These are phyloP conservation scores for Kwoniella sp. DNA, from an alignment of 768 basidiomycete genomes.

Conservation along the genomic window DNA sequence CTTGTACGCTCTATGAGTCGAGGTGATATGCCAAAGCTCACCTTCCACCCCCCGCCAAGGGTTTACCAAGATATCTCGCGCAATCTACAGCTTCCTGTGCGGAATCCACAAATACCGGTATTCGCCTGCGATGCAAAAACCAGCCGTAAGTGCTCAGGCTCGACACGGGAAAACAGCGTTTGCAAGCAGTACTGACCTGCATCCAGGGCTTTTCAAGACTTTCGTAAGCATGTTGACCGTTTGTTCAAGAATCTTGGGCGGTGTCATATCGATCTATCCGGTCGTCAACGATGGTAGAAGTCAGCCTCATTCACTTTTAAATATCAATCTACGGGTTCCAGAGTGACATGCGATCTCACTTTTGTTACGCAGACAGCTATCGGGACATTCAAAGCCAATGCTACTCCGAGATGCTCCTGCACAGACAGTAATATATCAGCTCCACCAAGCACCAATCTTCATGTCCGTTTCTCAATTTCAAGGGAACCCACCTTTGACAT, in stretches of 20 bases:
- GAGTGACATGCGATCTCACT: conserved; percentile 58
- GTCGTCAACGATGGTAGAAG: not conserved
- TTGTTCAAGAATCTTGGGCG: conserved; percentile 83
- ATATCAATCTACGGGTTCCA: not conserved
- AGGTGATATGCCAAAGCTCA: conserved; percentile 11
- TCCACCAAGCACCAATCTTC: not conserved
- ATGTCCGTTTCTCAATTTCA: conserved; percentile 59
- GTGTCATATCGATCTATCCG: conserved; percentile 91
- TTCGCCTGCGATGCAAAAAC: conserved; percentile 42
- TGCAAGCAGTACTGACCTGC: conserved; percentile 64
- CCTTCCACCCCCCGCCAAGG: conserved; percentile 25
- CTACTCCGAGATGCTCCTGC: conserved; percentile 91
- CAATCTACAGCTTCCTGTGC: conserved; percentile 72
- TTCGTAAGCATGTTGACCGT: conserved; percentile 90
- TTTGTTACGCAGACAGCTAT: conserved; percentile 90
- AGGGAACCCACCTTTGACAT: conserved; percentile 54
- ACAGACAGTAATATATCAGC: conserved; percentile 55
- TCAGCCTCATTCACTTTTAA: not conserved
- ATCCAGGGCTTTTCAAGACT: conserved; percentile 89
- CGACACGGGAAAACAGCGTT: no score
- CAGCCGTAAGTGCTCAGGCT: not conserved
- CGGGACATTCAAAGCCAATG: conserved; percentile 88
- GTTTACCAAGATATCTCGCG: conserved; percentile 46
- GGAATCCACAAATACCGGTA: conserved; percentile 66
- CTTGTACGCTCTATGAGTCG: no score